Evolutionary conservation across 75 land plant species (phyloP).

Genomic region (Cryptomeria japonica): DNA sequence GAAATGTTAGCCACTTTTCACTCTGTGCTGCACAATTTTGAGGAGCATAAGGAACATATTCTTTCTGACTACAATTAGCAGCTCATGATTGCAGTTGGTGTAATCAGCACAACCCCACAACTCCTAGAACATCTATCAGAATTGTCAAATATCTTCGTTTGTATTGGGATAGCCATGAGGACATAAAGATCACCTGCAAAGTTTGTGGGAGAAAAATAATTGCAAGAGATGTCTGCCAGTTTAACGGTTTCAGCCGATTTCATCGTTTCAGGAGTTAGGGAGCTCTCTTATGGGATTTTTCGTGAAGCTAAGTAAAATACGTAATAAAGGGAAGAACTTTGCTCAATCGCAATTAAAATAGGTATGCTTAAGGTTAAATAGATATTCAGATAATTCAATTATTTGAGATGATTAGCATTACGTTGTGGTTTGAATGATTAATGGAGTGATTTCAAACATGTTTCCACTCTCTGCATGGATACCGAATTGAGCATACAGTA

Average conservation of each 20-base stretch:
- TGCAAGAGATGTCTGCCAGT: slow-evolving; percentile 30
- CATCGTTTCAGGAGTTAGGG: too few relatives aligned
- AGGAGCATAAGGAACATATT: slow-evolving; percentile 22
- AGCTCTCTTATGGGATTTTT: too few relatives aligned
- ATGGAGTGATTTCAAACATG: too few relatives aligned
- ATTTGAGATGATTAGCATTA: too few relatives aligned
- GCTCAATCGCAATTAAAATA: too few relatives aligned
- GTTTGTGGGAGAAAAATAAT: slow-evolving; percentile 27
- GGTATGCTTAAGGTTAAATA: too few relatives aligned
- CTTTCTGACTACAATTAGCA: slow-evolving; percentile 26
- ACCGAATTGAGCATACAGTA: too few relatives aligned
- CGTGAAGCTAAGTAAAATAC: too few relatives aligned
- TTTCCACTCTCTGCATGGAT: too few relatives aligned
- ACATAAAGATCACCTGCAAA: slow-evolving; percentile 23
- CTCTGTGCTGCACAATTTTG: not conserved
- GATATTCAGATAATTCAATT: too few relatives aligned
- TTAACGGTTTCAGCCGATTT: slow-evolving; percentile 24
- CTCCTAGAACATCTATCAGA: slow-evolving; percentile 17
- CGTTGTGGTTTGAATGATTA: too few relatives aligned
- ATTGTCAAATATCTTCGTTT: slow-evolving; percentile 27
- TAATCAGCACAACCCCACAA: slow-evolving; percentile 20
- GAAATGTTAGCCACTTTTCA: not conserved
- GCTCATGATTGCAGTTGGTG: slow-evolving; percentile 36
- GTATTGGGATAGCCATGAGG: slow-evolving; percentile 31
- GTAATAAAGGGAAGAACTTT: too few relatives aligned